Base-by-base conservation (phyloP, 2,329 filamentous ascomycete species). In the Coniochaeta prunicola region DNA sequence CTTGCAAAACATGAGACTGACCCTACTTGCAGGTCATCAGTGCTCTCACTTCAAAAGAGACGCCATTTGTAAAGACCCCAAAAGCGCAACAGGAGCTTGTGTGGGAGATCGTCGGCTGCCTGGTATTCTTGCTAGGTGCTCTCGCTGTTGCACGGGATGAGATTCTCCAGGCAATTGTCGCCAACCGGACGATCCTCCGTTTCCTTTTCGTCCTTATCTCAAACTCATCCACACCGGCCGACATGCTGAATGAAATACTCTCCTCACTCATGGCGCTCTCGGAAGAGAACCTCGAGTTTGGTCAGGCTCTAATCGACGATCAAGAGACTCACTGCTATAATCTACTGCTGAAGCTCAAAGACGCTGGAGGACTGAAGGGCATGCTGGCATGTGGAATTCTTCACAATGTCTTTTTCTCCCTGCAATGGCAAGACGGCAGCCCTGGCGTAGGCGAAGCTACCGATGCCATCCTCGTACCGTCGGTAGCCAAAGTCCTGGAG, bases 141-240 rank as follows among this genome's bases (percentile, higher is more conserved):
- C 70, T 88, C 28, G 79, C 80, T 17, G 81, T 86, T 65, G 80
- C 84, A 8, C 79, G 82, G 24, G 81, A 86, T 62, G 85, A 88
- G 56, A 81, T 87, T 19, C 73, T 84, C 2, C 75, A 81, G 53
- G 77, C 78, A 58, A 76, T 87, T 58, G 77, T 79, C 17, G 71
- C 70, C 60, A 80, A 80, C 61, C 64, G 75, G 17, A 74, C 73
- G 19, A 77, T 86, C 54, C 70, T 79, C 36, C 76, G 74, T 13
- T 79, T 88, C 38, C 72, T 88, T 12, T 82, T 85, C 67, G 74
- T 76, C 17, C 72, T 88, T 30, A 69, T 82, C 40, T 70, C 76
- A 1, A 68, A 70, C 21, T 68, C 74, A 5, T 62, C 63, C 9
- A 73, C 75, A 12, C 73, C 78, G 17, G 70, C 73, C 13, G 74